Percentiles rank a stretch among this genome's conserved stretches.
These are phyloP conservation scores for Aspergillus ochraceoroseus DNA, from an alignment of 2,329 filamentous ascomycete genomes.

Conservation along the genomic window DNA sequence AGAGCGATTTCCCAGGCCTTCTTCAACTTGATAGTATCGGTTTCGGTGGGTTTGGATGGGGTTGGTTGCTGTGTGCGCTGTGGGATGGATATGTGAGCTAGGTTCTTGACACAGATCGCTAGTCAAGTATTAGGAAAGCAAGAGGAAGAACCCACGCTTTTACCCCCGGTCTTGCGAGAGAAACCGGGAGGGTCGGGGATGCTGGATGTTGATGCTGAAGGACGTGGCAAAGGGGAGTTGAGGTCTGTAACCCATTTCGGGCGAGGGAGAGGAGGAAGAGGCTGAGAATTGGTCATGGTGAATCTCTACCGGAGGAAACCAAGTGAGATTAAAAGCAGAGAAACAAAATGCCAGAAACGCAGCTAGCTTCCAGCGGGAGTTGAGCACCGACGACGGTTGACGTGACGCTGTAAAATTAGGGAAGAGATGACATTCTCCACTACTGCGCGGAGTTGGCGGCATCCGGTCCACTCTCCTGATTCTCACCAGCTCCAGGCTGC, in stretches of 20 bases:
- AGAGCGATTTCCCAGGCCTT: conserved; percentile 98
- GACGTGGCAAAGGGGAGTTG: conserved; percentile 62
- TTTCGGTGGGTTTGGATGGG: conserved; percentile 61
- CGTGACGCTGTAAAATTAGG: conserved; percentile 20
- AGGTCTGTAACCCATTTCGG: conserved; percentile 83
- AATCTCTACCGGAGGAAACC: conserved; percentile 4
- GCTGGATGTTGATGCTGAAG: conserved; percentile 55
- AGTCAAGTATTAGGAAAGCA: background rate
- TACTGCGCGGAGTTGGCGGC: conserved; percentile 25
- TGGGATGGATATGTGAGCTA: conserved; percentile 8
- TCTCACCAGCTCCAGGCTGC: conserved; percentile 12
- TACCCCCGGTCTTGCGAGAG: conserved; percentile 49
- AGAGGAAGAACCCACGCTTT: conserved; percentile 24
- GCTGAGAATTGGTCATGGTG: conserved; percentile 20
- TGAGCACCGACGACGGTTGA: conserved; percentile 4
- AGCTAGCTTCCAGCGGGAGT: background rate
- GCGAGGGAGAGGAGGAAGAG: conserved; percentile 43
- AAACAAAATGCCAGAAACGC: too few species aligned
- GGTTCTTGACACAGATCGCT: background rate
- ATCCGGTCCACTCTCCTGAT: conserved; percentile 25
- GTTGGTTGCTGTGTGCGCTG: conserved; percentile 33
- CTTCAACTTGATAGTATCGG: conserved; percentile 93
- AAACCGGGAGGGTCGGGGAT: conserved; percentile 86
- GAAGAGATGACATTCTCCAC: conserved; percentile 24
- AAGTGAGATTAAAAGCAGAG: conserved; percentile 1